Conservation (phyloP, 2,329 filamentous ascomycete species). For the Xylariaceae sp. region DNA sequence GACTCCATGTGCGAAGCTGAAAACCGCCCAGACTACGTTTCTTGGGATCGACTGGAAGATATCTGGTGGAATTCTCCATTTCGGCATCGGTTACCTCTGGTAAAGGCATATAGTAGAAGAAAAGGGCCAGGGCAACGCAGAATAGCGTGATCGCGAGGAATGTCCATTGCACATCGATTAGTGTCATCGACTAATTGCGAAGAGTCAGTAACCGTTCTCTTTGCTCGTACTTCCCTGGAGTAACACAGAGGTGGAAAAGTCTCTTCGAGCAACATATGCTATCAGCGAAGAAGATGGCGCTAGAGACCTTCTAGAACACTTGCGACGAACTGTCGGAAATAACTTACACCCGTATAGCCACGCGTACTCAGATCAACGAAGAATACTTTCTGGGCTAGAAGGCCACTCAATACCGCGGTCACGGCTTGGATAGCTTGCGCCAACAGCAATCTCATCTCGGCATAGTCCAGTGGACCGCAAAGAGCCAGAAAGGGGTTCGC, state of each 20-base stretch:
- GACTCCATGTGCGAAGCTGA: constrained; percentile 49
- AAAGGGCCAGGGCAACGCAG: constrained; percentile 64
- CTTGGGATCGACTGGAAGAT: constrained; percentile 45
- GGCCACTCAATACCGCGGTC: constrained; percentile 65
- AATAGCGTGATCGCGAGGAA: constrained; percentile 78
- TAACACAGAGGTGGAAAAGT: too few relatives aligned
- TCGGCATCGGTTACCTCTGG: constrained; percentile 57
- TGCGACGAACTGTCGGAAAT: too few relatives aligned
- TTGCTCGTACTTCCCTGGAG: too few relatives aligned
- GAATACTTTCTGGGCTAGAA: constrained; percentile 70
- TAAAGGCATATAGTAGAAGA: constrained; percentile 65
- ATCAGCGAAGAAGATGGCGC: too few relatives aligned
- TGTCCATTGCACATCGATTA: constrained; percentile 78
- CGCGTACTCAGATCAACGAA: constrained; percentile 54
- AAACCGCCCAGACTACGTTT: constrained; percentile 46
- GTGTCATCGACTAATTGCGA: constrained; percentile 46
- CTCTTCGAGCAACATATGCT: too few relatives aligned
- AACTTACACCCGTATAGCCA: constrained; percentile 18
- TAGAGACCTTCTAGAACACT: too few relatives aligned
- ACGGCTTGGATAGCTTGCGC: constrained; percentile 75
- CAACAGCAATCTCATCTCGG: constrained; percentile 69
- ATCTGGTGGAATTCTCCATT: constrained; percentile 43
- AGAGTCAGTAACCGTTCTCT: too few relatives aligned
- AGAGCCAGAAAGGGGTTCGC: constrained; percentile 71
- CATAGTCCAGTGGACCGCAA: constrained; percentile 69